Evolutionary conservation across 1,284 basidiomycete species (phyloP), one percentile per base, ranked within the genome.

Genomic region (Phellinidium pouzarii): DNA sequence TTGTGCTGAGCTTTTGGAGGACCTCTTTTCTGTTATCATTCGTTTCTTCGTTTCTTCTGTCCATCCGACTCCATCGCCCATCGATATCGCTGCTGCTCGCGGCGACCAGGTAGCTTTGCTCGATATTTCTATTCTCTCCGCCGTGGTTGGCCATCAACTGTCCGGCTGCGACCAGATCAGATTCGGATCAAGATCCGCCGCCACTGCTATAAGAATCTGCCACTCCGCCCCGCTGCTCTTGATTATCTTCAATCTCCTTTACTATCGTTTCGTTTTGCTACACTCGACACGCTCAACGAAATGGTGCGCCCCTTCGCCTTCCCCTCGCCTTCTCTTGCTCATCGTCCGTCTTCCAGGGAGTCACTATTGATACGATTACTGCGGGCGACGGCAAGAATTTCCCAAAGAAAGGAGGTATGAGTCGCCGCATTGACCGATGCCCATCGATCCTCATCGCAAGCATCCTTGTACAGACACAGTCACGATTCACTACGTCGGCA

Each of bases 151-250:
- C 44, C 42, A 51, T 19, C 19, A 20, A 23, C 19, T 29, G 4
- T 27, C 27, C 48, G 26, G 45, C 40, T 53, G 41, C 48, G 48
- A 54, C 53, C 38, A 50, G 43, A 54, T 54, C 53, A 40, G 29
- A 43, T 67, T 68, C 77, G 76, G 79, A 84, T 84, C 82, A 78
- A 82, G 82, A 83, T 84, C 82, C 78, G 78, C 71, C n/a, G 75
- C 72, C 75, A 76, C 75, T 77, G 75, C 69, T 53, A 53, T 53
- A 53, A 53, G 52, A 53, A 38, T 26, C n/a, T n/a, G 37, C 11
- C 14, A 40, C 9, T 29, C 34, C 17, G 48, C 23, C 20, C 48
- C n/a, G 23, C 37, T 34, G 42, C 34, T 53, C 52, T 44, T 53
- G 52, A 44, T 48, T 49, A 49, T 49, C 52, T 43, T 50, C 47